These are phyloP conservation scores for Medicago truncatula DNA, from an alignment of 306 rosid species.

Conservation along the genomic window DNA sequence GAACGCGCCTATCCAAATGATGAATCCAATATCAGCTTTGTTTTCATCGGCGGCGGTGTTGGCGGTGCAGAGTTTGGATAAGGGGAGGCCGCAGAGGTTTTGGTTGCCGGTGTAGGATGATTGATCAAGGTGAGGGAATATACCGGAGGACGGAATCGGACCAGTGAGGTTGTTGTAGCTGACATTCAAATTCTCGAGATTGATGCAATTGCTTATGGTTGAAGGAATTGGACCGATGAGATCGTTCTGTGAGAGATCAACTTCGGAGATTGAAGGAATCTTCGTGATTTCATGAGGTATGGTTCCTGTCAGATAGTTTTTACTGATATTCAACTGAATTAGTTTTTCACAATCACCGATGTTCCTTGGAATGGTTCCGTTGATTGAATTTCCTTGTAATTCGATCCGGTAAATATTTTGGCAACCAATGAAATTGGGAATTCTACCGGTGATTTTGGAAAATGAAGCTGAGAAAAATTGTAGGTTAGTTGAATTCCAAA, in stretches of 20 bases:
- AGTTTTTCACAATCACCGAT: conserved; percentile 82
- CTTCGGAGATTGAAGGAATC: conserved; percentile 76
- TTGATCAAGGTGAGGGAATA: conserved; percentile 69
- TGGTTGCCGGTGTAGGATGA: conserved; percentile 82
- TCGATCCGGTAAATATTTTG: conserved; percentile 65
- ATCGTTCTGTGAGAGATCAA: conserved; percentile 76
- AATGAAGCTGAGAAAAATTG: too few species aligned
- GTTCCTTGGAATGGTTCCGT: conserved; percentile 81
- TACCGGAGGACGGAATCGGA: conserved; percentile 73
- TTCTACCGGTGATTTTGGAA: too few species aligned
- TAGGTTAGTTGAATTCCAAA: too few species aligned
- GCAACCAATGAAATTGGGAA: conserved; percentile 69
- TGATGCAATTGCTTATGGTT: conserved; percentile 71
- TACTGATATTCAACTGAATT: conserved; percentile 60
- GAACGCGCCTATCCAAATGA: conserved; percentile 74
- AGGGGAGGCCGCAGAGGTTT: conserved; percentile 71
- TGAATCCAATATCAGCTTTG: too few species aligned
- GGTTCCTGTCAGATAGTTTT: conserved; percentile 75
- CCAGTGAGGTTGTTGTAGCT: conserved; percentile 80
- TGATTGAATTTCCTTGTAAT: conserved; percentile 62
- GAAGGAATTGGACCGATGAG: conserved; percentile 93
- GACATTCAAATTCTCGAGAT: conserved; percentile 76
- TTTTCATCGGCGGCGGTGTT: conserved; percentile 41
- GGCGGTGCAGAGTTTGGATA: conserved; percentile 63
- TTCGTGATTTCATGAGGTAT: conserved; percentile 90